phyloP scores from a whole-genome alignment of 169 alveolate species.

The Eimeria falciformis region DNA sequence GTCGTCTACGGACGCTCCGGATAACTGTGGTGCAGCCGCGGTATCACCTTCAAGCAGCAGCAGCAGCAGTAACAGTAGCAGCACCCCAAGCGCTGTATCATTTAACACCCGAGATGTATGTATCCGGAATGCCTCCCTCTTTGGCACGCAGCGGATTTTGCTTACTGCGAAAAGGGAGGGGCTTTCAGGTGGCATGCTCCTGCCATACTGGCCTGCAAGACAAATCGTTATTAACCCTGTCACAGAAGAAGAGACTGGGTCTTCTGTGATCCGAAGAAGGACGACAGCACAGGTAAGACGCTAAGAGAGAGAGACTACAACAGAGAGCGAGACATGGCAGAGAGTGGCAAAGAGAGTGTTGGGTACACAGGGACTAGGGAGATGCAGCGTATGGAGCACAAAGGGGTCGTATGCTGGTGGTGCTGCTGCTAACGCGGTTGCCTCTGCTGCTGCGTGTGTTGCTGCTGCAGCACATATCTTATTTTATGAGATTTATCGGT shows the following conservation, averaged over 20 bases:
- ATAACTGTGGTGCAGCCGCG: not conserved
- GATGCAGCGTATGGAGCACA: no score
- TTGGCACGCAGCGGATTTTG: conserved; percentile 28
- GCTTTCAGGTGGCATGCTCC: conserved; percentile 27
- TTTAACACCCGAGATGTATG: no score
- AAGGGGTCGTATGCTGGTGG: no score
- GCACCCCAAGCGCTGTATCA: conserved; percentile 3
- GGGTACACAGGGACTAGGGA: no score
- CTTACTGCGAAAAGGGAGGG: conserved; percentile 43
- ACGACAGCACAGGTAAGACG: no score
- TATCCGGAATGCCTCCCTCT: conserved; percentile 46
- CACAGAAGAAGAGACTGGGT: conserved; percentile 43
- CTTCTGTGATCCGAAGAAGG: no score
- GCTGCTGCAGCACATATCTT: conserved; percentile 39
- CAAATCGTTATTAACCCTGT: conserved; percentile 48
- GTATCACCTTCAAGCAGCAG: not conserved
- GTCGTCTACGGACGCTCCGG: not conserved
- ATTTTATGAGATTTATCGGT: conserved; percentile 14
- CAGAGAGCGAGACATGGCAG: no score
- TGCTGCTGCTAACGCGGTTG: not conserved
- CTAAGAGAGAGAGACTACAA: no score
- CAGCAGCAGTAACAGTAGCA: conserved; percentile 42
- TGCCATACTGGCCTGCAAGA: conserved; percentile 45
- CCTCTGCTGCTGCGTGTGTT: not conserved
- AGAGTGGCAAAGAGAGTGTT: no score